Evolutionary conservation across 1,284 basidiomycete species (phyloP).

Genomic region (Cutaneotrichosporon arboriforme): DNA sequence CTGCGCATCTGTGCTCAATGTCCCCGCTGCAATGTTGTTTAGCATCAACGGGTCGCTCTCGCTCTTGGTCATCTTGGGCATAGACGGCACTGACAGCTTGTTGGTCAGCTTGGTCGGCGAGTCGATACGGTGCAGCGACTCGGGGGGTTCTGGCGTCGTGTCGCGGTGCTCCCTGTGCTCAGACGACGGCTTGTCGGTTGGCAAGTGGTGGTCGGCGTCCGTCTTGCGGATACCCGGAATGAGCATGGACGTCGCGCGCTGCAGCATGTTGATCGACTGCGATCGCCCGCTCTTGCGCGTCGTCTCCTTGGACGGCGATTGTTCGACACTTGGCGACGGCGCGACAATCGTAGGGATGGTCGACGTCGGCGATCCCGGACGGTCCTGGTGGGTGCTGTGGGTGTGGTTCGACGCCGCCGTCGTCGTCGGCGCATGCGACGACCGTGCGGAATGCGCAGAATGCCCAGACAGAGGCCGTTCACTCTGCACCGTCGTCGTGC

Average conservation of each 20-base stretch:
- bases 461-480: not conserved
- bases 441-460: not conserved
- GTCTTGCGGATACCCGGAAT: slow-evolving; percentile 45
- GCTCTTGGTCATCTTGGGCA: slow-evolving; percentile 22
- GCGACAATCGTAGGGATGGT: not conserved
- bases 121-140: slow-evolving; percentile 12
- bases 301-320: slow-evolving; percentile 21
- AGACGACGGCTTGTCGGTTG: not conserved
- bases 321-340: slow-evolving; percentile 5
- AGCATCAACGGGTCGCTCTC: slow-evolving; percentile 21
- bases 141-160: not conserved
- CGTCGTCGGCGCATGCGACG: not conserved
- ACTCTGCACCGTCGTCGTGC: not conserved
- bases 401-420: not conserved
- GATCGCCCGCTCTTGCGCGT: slow-evolving; percentile 58
- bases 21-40: not conserved
- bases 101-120: slow-evolving; percentile 34
- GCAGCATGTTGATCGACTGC: slow-evolving; percentile 86
- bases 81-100: not conserved
- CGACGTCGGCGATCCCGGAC: not conserved
- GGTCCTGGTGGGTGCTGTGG: not conserved
- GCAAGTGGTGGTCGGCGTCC: slow-evolving; percentile 13
- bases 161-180: slow-evolving; percentile 7
- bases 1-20: not conserved
- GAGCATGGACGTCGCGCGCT: slow-evolving; percentile 77